Conservation (phyloP, 2,329 filamentous ascomycete genomes). For the Arthrinium puccinioides region DNA sequence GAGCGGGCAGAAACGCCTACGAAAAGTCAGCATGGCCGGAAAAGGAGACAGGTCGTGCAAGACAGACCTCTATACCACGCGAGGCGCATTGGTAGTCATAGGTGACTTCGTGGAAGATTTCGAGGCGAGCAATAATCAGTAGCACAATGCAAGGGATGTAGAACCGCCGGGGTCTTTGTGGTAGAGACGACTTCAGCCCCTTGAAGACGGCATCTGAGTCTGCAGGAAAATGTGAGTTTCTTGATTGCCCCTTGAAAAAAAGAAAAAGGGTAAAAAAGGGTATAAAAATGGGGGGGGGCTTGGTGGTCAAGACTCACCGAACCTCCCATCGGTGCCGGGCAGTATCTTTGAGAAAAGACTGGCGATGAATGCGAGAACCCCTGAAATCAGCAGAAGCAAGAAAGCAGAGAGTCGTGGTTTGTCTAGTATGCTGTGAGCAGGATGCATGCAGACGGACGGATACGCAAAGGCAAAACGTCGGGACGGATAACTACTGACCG, state of each 20-base stretch:
- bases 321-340: slow-evolving; percentile 39
- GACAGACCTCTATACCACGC: slow-evolving; percentile 39
- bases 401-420: slow-evolving; percentile 40
- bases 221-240: too few relatives aligned
- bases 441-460: too few relatives aligned
- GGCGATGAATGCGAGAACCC: slow-evolving; percentile 29
- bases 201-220: slow-evolving; percentile 25
- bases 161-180: slow-evolving; percentile 38
- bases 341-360: slow-evolving; percentile 38
- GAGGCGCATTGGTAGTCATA: slow-evolving; percentile 42
- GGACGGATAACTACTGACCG: slow-evolving; percentile 33
- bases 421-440: slow-evolving; percentile 30
- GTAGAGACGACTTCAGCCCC: slow-evolving; percentile 27
- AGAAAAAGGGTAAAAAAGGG: slow-evolving; percentile 2
- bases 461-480: too few relatives aligned
- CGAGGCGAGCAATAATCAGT: slow-evolving; percentile 38
- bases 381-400: slow-evolving; percentile 38
- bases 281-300: too few relatives aligned
- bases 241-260: neutral
- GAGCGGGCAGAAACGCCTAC: slow-evolving; percentile 38
- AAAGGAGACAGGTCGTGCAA: neutral
- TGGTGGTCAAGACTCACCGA: slow-evolving; percentile 21
- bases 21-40: neutral
- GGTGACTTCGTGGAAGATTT: slow-evolving; percentile 38
- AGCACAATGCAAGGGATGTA: slow-evolving; percentile 36